These are phyloP conservation scores for Polygonum maritimum DNA, from an alignment of 148 eudicot genomes.

Conservation along the genomic window DNA sequence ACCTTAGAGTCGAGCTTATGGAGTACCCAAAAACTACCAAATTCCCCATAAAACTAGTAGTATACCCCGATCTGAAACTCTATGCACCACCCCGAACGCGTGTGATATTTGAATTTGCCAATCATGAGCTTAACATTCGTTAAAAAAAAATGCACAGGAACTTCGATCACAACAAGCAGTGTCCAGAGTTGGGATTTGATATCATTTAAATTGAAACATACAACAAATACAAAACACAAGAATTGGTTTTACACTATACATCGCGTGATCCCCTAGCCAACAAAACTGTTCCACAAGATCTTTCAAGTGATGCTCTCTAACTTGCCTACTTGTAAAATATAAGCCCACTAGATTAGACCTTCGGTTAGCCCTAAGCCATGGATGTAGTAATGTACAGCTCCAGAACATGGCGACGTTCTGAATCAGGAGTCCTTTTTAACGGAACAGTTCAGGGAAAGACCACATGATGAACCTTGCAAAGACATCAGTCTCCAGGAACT, in stretches of 20 bases:
- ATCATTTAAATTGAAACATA: not conserved
- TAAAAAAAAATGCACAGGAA: not conserved
- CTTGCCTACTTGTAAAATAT: slow-evolving; percentile 3
- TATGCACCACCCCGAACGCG: too few species aligned
- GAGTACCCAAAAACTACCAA: too few species aligned
- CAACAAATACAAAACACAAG: not conserved
- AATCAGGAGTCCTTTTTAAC: slow-evolving; percentile 13
- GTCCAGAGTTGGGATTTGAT: not conserved
- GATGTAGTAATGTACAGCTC: not conserved
- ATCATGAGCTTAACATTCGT: too few species aligned
- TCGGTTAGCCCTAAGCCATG: slow-evolving; percentile 1
- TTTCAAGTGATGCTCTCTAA: not conserved
- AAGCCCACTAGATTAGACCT: not conserved
- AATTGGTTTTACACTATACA: not conserved
- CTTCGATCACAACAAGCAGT: not conserved
- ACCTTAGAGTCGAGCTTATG: too few species aligned
- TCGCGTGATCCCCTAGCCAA: not conserved
- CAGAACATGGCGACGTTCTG: not conserved
- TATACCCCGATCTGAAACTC: too few species aligned
- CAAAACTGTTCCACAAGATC: not conserved
- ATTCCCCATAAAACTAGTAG: too few species aligned
- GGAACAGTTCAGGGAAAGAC: slow-evolving; percentile 86
- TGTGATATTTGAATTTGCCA: too few species aligned
- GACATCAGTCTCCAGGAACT: slow-evolving; percentile 82
- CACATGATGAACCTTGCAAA: slow-evolving; percentile 95